Evolutionary conservation across 257 asterid genomes (phyloP), one percentile per base, ranked within the genome.

Genomic region (Petunia axillaris): DNA sequence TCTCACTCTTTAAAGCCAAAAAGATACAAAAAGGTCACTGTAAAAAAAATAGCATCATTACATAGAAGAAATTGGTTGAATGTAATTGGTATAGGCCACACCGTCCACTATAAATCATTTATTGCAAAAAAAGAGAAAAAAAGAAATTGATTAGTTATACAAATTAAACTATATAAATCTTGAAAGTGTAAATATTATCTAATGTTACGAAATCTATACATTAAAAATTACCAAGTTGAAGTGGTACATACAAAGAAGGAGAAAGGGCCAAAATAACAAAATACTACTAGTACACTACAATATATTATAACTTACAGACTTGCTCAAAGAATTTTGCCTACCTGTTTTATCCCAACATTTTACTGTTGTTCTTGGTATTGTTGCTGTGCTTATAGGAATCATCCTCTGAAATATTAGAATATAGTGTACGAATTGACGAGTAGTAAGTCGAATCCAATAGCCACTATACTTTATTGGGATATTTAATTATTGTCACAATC

Each of bases 361-460:
- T 46, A 70, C 59, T 70, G 77, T 25, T 25, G 8, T 70, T 70
- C 77, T 70, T 70, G 77, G 77, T 46, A 46, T 70, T 70, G 59
- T 46, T 70, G 77, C 77, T 70, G 77, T 70, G 25, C 16, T 70
- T 70, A 46, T 70, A 46, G 77, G 77, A 70, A 70, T 70, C 43
- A 70, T 44, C 58, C 59, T 25, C 77, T 68, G 57, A 70, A 46
- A 9, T 70, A 46, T 46, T 70, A 46, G 16, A 70, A 70, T 25
- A 68, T 70, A 46, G 59, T 46, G 25, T 6, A 46, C 8, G 2
- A 46, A 25, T 68, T 43, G 10, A 15, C 46, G 41, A 66, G 15
- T 65, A 65, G 43, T 40, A 66, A 25, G 40, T 70, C 5, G 59
- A 70, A 70, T 53, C 59, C 14, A 4, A 48, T 46, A 44, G 11